phyloP scores from a whole-genome alignment of 148 eudicot species.

The Vaccinium macrocarpon region DNA sequence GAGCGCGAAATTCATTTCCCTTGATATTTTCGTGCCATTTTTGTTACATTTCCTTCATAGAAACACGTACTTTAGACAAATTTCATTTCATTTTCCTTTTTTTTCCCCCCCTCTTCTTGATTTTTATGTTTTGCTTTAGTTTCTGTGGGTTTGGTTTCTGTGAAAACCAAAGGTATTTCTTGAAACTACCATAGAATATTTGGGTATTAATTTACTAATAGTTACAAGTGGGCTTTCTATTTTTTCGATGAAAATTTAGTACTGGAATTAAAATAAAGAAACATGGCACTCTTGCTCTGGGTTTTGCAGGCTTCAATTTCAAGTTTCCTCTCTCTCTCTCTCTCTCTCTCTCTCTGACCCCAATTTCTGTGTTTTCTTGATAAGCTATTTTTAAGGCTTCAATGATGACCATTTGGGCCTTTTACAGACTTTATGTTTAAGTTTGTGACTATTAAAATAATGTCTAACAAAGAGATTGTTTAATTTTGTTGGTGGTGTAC shows the following conservation, averaged over 20 bases:
- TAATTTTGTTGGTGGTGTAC: slow-evolving; percentile 10
- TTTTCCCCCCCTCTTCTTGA: background rate
- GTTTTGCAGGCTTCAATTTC: slow-evolving; percentile 6
- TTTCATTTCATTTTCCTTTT: too few species aligned
- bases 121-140: background rate
- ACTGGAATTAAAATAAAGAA: slow-evolving; percentile 1
- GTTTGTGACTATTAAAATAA: background rate
- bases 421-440: background rate
- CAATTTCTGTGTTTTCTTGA: background rate
- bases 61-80: too few species aligned
- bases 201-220: slow-evolving; percentile 9
- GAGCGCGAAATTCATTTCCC: too few species aligned
- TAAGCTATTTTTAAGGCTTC: background rate
- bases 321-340: background rate
- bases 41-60: background rate
- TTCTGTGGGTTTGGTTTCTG: background rate
- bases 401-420: background rate
- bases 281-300: slow-evolving; percentile 13
- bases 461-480: background rate
- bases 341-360: background rate
- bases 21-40: background rate
- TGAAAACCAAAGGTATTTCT: background rate
- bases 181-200: background rate
- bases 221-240: slow-evolving; percentile 14
- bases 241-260: slow-evolving; percentile 8